These are phyloP conservation scores for Annulohypoxylon moriforme DNA, from an alignment of 495 filamentous ascomycete species.

Conservation along the genomic window DNA sequence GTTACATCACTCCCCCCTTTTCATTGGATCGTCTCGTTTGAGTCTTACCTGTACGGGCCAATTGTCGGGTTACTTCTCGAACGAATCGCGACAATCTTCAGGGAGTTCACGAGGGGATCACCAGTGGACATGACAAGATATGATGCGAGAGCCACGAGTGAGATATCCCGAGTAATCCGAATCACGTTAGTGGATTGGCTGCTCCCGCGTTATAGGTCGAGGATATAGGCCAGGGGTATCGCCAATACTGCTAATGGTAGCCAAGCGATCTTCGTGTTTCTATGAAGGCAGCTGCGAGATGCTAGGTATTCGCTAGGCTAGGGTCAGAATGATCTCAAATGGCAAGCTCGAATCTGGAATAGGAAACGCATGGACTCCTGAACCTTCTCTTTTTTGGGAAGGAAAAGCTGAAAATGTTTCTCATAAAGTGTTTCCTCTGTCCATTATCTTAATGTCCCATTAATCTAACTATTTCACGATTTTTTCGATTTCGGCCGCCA, in stretches of 20 bases:
- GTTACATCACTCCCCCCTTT: constrained; percentile 28
- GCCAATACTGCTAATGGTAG: background rate
- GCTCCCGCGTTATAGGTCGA: background rate
- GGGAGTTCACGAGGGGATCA: constrained; percentile 9
- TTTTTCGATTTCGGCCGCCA: constrained; percentile 8
- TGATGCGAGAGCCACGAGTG: constrained; percentile 23
- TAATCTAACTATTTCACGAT: background rate
- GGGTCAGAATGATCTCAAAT: constrained; percentile 17
- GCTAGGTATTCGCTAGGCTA: background rate
- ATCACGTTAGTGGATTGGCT: constrained; percentile 16
- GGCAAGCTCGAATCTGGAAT: constrained; percentile 24
- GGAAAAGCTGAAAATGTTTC: constrained; percentile 24
- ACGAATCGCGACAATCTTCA: constrained; percentile 13
- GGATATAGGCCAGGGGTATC: constrained; percentile 6
- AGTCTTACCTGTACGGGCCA: constrained; percentile 11
- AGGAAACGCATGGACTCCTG: constrained; percentile 29
- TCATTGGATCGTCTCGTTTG: constrained; percentile 35
- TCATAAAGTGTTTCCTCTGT: constrained; percentile 32
- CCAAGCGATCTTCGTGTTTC: background rate
- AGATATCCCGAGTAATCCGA: constrained; percentile 6
- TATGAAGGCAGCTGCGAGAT: background rate
- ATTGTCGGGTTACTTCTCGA: constrained; percentile 6
- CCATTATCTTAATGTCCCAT: background rate
- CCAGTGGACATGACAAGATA: background rate
- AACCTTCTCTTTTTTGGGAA: constrained; percentile 4